Percentiles rank a stretch among this genome's conserved stretches.
phyloP scores from a whole-genome alignment of 352 stramenopile genomes.

The Phytophthora sp. region DNA sequence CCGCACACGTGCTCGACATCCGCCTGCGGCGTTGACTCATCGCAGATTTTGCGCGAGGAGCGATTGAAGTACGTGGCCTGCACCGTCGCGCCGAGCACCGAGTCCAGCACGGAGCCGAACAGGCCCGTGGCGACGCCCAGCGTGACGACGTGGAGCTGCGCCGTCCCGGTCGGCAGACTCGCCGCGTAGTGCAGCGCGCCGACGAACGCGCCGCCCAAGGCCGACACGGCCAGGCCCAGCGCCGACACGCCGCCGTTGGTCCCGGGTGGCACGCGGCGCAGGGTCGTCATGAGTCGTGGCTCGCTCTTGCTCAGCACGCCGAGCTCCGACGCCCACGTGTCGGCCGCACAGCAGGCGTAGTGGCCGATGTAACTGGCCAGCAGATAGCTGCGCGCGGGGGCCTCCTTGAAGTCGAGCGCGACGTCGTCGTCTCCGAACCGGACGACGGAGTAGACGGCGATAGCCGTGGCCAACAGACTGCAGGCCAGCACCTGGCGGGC shows the following conservation, averaged over 20 bases:
- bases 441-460: slow-evolving; percentile 64
- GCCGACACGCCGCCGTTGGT: slow-evolving; percentile 95
- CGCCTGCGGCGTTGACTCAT: slow-evolving; percentile 20
- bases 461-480: slow-evolving; percentile 64
- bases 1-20: slow-evolving; percentile 33
- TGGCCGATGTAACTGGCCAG: slow-evolving; percentile 90
- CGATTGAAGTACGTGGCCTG: slow-evolving; percentile 78
- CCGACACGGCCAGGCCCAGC: slow-evolving; percentile 80
- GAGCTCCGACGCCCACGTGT: slow-evolving; percentile 96
- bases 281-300: slow-evolving; percentile 89
- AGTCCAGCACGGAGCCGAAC: slow-evolving; percentile 84
- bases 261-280: slow-evolving; percentile 82
- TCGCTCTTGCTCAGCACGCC: slow-evolving; percentile 84
- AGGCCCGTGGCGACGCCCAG: slow-evolving; percentile 68
- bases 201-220: slow-evolving; percentile 88
- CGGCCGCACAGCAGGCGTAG: slow-evolving; percentile 92
- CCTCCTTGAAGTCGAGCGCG: slow-evolving; percentile 41
- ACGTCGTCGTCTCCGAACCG: slow-evolving; percentile 48
- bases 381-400: slow-evolving; percentile 50
- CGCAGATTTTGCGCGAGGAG: slow-evolving; percentile 64
- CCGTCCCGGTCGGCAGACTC: slow-evolving; percentile 42
- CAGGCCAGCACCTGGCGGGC: slow-evolving; percentile 81
- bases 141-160: slow-evolving; percentile 55
- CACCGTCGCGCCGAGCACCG: slow-evolving; percentile 81
- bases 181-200: slow-evolving; percentile 72